Percentiles rank a stretch among this genome's conserved stretches.
Evolutionary conservation across 73 alveolate genomes (phyloP).

Genomic region (Durusdinium trenchii): DNA sequence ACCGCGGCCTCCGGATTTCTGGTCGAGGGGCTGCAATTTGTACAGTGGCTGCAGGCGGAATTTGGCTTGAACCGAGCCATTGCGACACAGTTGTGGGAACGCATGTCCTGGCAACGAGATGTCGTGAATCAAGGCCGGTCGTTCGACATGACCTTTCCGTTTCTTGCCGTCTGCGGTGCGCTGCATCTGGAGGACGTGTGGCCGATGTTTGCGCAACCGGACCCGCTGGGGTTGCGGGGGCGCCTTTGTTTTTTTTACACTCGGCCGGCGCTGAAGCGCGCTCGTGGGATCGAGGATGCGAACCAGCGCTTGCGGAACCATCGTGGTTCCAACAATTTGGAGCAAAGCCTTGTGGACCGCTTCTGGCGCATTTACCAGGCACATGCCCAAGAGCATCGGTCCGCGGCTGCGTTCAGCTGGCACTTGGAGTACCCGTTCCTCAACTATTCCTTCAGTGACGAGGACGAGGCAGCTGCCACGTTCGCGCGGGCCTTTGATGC

Average conservation of each 20-base stretch:
- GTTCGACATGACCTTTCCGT: constrained; percentile 8
- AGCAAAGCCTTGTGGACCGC: not conserved
- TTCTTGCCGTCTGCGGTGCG: constrained; percentile 27
- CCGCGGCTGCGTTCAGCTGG: not conserved
- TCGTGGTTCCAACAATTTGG: not conserved
- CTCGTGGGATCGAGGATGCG: constrained; percentile 9
- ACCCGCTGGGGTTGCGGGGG: constrained; percentile 34
- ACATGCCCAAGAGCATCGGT: constrained; percentile 17
- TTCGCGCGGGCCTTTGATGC: not conserved
- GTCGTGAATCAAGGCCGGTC: constrained; percentile 4
- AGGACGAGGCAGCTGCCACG: not conserved
- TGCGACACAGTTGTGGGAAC: constrained; percentile 30
- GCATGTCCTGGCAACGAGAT: constrained; percentile 40
- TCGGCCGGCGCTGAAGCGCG: constrained; percentile 35
- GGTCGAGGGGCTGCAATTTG: constrained; percentile 13
- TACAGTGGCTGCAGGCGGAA: constrained; percentile 42
- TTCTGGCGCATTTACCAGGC: constrained; percentile 41
- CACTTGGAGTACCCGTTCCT: constrained; percentile 64
- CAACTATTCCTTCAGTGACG: constrained; percentile 20
- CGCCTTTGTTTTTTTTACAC: constrained; percentile 28
- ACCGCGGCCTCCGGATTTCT: constrained; percentile 5
- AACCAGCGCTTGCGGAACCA: not conserved
- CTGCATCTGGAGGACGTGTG: constrained; percentile 40
- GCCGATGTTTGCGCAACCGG: not conserved
- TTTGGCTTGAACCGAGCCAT: not conserved